A percentile compares a stretch with the other conserved stretches of the same genome.
Evolutionary conservation across 345 rosid genomes (phyloP).

Genomic region (Arabis alpina): DNA sequence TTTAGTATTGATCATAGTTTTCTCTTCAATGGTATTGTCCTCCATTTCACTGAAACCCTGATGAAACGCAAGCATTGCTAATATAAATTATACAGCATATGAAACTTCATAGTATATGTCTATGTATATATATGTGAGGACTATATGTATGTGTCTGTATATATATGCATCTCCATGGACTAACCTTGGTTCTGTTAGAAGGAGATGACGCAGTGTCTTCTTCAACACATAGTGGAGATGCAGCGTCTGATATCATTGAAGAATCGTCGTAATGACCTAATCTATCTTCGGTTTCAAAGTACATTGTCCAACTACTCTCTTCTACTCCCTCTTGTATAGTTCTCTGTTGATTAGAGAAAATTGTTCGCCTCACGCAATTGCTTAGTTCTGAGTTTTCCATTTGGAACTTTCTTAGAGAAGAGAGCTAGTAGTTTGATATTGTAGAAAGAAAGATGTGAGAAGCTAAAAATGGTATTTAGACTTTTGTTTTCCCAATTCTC

Average conservation of each 20-base stretch:
- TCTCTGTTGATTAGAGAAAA: slow-evolving; percentile 31
- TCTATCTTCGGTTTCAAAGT: slow-evolving; percentile 39
- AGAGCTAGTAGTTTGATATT: slow-evolving; percentile 10
- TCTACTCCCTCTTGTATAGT: slow-evolving; percentile 31
- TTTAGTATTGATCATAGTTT: slow-evolving; percentile 2
- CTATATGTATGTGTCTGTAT: no score
- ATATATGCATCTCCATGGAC: slow-evolving; percentile 3
- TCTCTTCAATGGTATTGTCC: slow-evolving; percentile 21
- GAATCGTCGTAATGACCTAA: slow-evolving; percentile 29
- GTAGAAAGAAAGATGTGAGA: neutral
- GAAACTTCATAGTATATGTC: slow-evolving; percentile 11
- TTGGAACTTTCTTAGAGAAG: slow-evolving; percentile 16
- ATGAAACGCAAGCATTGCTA: neutral
- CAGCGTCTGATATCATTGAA: slow-evolving; percentile 48
- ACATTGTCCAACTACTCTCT: slow-evolving; percentile 47
- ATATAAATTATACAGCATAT: neutral
- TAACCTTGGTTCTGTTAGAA: slow-evolving; percentile 43
- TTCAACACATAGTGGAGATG: slow-evolving; percentile 33
- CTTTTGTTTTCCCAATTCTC: slow-evolving; percentile 16
- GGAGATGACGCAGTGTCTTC: slow-evolving; percentile 48
- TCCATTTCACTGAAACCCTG: slow-evolving; percentile 50
- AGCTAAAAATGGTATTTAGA: slow-evolving; percentile 19
- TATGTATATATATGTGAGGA: neutral
- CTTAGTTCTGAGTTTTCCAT: slow-evolving; percentile 40
- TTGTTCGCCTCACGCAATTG: slow-evolving; percentile 30